phyloP scores from a whole-genome alignment of 2,329 filamentous ascomycete species.

The Neophaeococcomyces aloes region DNA sequence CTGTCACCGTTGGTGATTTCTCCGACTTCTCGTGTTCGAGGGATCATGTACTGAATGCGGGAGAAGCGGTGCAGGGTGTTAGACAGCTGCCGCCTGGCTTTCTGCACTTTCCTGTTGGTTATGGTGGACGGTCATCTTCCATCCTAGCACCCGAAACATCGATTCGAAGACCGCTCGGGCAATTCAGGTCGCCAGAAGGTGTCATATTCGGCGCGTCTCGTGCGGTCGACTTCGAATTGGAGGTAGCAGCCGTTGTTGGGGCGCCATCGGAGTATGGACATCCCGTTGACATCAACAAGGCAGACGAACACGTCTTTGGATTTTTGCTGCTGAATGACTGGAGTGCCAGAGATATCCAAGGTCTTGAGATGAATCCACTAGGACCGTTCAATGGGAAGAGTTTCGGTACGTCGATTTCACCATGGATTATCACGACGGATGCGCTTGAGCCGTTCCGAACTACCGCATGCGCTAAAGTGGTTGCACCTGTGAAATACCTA shows the following conservation, averaged over 20 bases:
- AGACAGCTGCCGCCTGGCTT: constrained; percentile 8
- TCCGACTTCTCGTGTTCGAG: constrained; percentile 48
- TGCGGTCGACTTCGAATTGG: constrained; percentile 66
- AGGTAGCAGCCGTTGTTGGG: constrained; percentile 65
- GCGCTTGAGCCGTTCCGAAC: constrained; percentile 33
- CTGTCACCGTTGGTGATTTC: constrained; percentile 46
- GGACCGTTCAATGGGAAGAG: constrained; percentile 52
- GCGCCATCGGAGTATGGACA: constrained; percentile 52
- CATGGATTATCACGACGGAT: constrained; percentile 51
- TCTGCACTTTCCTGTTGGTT: constrained; percentile 12
- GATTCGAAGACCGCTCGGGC: constrained; percentile 11
- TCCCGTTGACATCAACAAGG: constrained; percentile 51
- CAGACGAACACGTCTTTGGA: constrained; percentile 64
- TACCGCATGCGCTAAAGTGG: background rate
- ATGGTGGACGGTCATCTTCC: constrained; percentile 47
- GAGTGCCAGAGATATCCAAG: constrained; percentile 60
- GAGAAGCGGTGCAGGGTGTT: background rate
- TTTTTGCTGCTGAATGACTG: constrained; percentile 77
- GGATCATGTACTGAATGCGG: constrained; percentile 44
- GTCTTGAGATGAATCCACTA: constrained; percentile 49
- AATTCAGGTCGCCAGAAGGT: constrained; percentile 8
- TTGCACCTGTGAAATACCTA: background rate
- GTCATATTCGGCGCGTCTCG: constrained; percentile 48
- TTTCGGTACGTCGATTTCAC: constrained; percentile 47
- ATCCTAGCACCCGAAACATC: constrained; percentile 59